Evolutionary conservation across 352 stramenopile species (phyloP), one percentile per base, ranked within the genome.

Genomic region (Pythium insidiosum): DNA sequence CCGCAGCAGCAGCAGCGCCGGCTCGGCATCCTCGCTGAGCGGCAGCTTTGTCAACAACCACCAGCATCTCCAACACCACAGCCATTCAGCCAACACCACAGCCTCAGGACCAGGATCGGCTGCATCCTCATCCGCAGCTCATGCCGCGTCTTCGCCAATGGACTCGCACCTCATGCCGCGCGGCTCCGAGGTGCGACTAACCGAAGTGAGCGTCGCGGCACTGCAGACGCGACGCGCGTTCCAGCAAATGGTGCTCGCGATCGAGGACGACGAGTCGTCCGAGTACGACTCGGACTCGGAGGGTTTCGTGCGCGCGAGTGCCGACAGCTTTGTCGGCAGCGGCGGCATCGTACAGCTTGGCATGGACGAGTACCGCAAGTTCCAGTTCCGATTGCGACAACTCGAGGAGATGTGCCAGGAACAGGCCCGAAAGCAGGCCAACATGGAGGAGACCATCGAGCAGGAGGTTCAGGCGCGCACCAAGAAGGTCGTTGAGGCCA

Each of bases 191-290:
- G 24, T 61, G 10, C 62, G 48, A 31, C 78, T 84, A 54, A 86
- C 71, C 1, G 75, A 88, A 31, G 66, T 67, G 22, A 81, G 57
- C 50, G 63, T 91, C 2, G 75, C 78, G 15, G 76, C 72, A 6
- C 46, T 88, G 40, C 78, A 91, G 60, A 88, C 78, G 28, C 75
- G 78, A 0, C 78, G 78, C 21, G 78, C 75, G 10, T 83, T 91
- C 50, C 78, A 91, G 53, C 78, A 88, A 48, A 88, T 91, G 78
- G 71, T 85, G 43, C 63, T 91, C n/a, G 70, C 75, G 3, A 71
- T 88, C 47, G 75, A 88, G 39, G 78, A 90, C 47, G 73, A 84
- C 15, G 75, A 88, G 52, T 80, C 59, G 35, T 63, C 66, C 15
- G 54, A 80, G 40, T 61, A 84, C 22, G 73, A 87, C 45, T 85